A percentile compares a stretch with the other conserved stretches of the same genome.
Conservation (phyloP, 345 rosid genomes). For the Rhodamnia argentea region DNA sequence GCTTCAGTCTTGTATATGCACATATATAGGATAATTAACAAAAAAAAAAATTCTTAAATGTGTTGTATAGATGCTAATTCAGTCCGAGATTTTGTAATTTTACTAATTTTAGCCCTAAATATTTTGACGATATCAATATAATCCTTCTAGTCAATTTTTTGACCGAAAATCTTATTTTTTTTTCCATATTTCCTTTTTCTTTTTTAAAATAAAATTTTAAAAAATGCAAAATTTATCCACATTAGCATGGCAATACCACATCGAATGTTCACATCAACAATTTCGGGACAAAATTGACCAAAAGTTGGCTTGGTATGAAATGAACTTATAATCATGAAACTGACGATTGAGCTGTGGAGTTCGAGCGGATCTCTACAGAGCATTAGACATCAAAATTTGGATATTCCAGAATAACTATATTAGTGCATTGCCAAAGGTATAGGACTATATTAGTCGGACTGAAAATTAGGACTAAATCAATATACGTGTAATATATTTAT, state of each 20-base stretch:
- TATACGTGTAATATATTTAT: rapidly evolving
- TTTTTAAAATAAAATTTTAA: no score
- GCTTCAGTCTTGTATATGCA: not conserved
- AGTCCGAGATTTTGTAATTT: not conserved
- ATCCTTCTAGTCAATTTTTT: rapidly evolving
- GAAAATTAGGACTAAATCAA: not conserved
- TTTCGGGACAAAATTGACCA: rapidly evolving
- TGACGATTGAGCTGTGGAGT: no score
- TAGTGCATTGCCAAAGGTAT: not conserved
- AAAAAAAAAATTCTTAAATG: no score
- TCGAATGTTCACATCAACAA: rapidly evolving
- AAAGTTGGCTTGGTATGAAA: not conserved
- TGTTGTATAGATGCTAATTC: not conserved
- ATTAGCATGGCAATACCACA: rapidly evolving
- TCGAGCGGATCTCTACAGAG: no score
- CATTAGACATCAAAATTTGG: no score
- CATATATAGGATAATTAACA: not conserved
- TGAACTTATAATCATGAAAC: no score
- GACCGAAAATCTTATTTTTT: no score
- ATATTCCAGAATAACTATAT: no score
- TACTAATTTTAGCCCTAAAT: not conserved
- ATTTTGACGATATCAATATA: not conserved
- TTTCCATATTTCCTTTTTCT: no score
- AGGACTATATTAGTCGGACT: not conserved
- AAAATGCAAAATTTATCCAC: not conserved